These are phyloP conservation scores for Cercospora janseana DNA, from an alignment of 2,329 filamentous ascomycete genomes.

Conservation along the genomic window DNA sequence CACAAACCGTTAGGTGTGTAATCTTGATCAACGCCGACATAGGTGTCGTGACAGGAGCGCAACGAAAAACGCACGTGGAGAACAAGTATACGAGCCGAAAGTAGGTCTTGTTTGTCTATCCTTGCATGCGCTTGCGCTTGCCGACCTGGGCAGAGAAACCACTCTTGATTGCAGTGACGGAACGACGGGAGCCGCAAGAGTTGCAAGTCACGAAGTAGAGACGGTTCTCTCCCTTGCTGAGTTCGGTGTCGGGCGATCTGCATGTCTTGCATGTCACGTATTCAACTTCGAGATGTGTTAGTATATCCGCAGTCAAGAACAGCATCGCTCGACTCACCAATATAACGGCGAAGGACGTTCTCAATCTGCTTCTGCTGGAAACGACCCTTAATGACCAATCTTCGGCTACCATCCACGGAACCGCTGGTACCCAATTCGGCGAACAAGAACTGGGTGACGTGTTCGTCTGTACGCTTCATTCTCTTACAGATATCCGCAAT, in stretches of 20 bases:
- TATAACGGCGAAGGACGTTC: constrained; percentile 93
- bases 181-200: constrained; percentile 64
- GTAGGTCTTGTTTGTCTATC: constrained; percentile 32
- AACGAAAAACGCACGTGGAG: neutral
- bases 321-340: constrained; percentile 60
- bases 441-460: constrained; percentile 88
- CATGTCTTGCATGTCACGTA: constrained; percentile 99
- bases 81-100: neutral
- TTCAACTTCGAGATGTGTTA: constrained; percentile 61
- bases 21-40: constrained; percentile 12
- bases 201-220: constrained; percentile 99
- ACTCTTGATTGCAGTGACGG: constrained; percentile 97
- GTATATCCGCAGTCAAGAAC: constrained; percentile 4
- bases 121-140: constrained; percentile 85
- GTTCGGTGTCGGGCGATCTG: constrained; percentile 87
- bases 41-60: neutral
- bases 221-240: constrained; percentile 98
- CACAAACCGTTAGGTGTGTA: constrained; percentile 9
- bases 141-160: constrained; percentile 99
- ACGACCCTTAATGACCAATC: constrained; percentile 96
- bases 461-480: constrained; percentile 98
- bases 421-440: constrained; percentile 97
- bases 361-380: constrained; percentile 99
- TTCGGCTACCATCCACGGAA: constrained; percentile 87
- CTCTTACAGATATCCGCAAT: constrained; percentile 98